Evolutionary conservation across 768 basidiomycete species (phyloP).

Genomic region (Lentinula sp.): DNA sequence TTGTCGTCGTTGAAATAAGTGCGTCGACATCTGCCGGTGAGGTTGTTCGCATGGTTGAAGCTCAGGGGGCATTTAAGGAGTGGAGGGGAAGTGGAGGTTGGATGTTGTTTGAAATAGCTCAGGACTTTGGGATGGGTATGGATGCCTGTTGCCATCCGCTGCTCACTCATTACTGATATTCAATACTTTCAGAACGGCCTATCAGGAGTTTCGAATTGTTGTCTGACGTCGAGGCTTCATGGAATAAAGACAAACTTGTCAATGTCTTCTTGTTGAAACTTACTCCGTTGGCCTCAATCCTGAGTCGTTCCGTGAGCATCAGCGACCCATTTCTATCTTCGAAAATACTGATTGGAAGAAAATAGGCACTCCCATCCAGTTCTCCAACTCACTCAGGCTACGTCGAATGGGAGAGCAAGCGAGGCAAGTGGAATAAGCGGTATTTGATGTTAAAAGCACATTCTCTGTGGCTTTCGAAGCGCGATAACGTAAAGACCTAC

Average conservation of each 20-base stretch:
- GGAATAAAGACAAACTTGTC: slow-evolving; percentile 79
- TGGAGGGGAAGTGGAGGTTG: slow-evolving; percentile 61
- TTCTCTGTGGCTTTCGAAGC: slow-evolving; percentile 81
- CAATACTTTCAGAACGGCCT: slow-evolving; percentile 65
- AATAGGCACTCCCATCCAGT: slow-evolving; percentile 35
- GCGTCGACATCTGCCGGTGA: slow-evolving; percentile 67
- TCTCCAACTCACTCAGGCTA: slow-evolving; percentile 49
- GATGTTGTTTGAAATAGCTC: slow-evolving; percentile 88
- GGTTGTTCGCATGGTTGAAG: slow-evolving; percentile 59
- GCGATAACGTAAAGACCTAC: slow-evolving; percentile 61
- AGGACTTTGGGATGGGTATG: slow-evolving; percentile 91
- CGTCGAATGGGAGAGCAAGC: slow-evolving; percentile 86
- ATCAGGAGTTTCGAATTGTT: slow-evolving; percentile 85
- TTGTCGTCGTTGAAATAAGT: slow-evolving; percentile 67
- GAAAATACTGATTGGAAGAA: neutral
- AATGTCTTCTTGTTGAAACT: slow-evolving; percentile 79
- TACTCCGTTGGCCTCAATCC: slow-evolving; percentile 54
- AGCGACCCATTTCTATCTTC: neutral
- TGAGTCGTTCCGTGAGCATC: slow-evolving; percentile 52
- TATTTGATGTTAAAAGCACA: slow-evolving; percentile 87
- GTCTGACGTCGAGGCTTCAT: slow-evolving; percentile 72
- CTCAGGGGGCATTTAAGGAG: slow-evolving; percentile 60
- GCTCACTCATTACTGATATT: slow-evolving; percentile 7
- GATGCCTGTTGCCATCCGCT: slow-evolving; percentile 1
- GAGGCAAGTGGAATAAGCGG: slow-evolving; percentile 93